Evolutionary conservation across 2,329 filamentous ascomycete species (phyloP), one percentile per base, ranked within the genome.

Genomic region (Graphium sp.): DNA sequence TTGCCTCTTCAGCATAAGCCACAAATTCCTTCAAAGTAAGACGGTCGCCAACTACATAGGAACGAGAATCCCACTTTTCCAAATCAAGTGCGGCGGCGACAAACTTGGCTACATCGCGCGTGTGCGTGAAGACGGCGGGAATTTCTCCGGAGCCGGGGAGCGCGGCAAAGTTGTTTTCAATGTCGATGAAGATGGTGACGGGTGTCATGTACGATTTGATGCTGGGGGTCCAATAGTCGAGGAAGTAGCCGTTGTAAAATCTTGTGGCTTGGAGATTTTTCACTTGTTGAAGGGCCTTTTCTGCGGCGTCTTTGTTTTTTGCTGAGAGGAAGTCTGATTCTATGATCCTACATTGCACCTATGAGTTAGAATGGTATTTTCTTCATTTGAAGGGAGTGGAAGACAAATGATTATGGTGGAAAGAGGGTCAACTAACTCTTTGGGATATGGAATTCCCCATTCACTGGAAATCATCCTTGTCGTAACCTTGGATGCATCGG

Each of bases 131-230:
- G 4, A 49, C 41, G 7, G 60, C 46, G 4, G 42, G 42, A 5
- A 43, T 47, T n/a, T 58, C 45, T 0, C 65, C 65, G 14, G 53
- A 46, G 0, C 59, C 61, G 0, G 63, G 62, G 13, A 66, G 55
- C 8, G 52, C 58, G 1, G 63, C 63, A 4, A 42, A 43, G 9
- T 56, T 52, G 33, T 49, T 47, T 4, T 40, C 32, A 7, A 65
- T 49, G 37, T 66, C 58, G 13, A 66, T 34, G 4, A 55, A 49
- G 10, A 60, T 50, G 1, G 50, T 43, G 27, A 48, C 45, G 2
- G 49, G 51, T 3, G 42, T 32, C 29, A 64, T 36, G 36, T 60
- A 41, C 3, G 49, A 52, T 32, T 46, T 41, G 23, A 52, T 35
- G 8, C 41, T 33, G 3, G 54, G 55, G 30, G 47, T 42, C 40